Evolutionary conservation across 2,329 filamentous ascomycete genomes (phyloP).

Genomic region (Cladophialophora yegresii): DNA sequence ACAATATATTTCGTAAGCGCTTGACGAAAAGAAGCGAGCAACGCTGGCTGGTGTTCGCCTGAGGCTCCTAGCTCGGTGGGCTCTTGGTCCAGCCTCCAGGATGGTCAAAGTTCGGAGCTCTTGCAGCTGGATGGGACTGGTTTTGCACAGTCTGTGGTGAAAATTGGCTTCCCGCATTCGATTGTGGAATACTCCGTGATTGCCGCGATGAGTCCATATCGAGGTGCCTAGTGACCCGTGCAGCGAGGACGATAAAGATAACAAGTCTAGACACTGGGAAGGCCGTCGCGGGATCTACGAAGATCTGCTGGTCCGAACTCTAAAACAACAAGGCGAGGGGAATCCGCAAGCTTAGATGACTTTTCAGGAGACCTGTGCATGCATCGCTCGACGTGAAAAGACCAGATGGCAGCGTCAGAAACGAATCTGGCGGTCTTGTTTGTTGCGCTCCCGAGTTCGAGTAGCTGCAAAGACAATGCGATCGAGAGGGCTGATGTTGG

Average conservation of each 20-base stretch:
- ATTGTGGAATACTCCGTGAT: not conserved
- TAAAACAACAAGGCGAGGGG: not conserved
- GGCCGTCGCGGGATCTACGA: not conserved
- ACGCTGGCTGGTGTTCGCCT: not conserved
- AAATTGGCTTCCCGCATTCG: not conserved
- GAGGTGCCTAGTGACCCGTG: not conserved
- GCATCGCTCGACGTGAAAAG: not conserved
- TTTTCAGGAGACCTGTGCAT: not conserved
- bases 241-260: not conserved
- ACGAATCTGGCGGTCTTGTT: not conserved
- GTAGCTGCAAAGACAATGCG: not conserved
- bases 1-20: constrained; percentile 17
- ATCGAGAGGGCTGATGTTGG: not conserved
- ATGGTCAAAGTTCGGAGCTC: not conserved
- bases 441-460: not conserved
- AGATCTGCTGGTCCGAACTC: not conserved
- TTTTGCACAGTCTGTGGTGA: not conserved
- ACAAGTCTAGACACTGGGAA: not conserved
- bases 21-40: constrained; percentile 15
- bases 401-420: not conserved
- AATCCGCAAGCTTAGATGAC: not conserved
- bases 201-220: not conserved
- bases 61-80: constrained; percentile 1
- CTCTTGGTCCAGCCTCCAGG: not conserved
- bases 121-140: not conserved